phyloP scores from a whole-genome alignment of 768 basidiomycete species.

The Suillus cothurnatus region DNA sequence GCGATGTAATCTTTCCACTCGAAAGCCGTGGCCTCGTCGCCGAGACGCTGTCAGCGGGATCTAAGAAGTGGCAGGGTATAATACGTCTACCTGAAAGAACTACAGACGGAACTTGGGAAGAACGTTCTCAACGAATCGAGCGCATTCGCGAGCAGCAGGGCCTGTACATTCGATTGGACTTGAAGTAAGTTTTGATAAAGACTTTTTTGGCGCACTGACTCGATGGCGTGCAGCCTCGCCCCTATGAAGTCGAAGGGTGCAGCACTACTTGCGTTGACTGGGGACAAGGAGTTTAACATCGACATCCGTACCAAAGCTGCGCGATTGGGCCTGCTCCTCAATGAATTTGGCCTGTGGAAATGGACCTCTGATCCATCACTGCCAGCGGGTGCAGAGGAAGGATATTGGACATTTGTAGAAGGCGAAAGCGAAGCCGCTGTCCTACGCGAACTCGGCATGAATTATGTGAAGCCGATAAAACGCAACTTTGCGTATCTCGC shows the following conservation, averaged over 20 bases:
- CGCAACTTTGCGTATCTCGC: slow-evolving; percentile 36
- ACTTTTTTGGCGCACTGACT: slow-evolving; percentile 3
- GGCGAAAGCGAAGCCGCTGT: slow-evolving; percentile 48
- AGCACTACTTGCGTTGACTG: slow-evolving; percentile 56
- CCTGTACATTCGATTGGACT: slow-evolving; percentile 38
- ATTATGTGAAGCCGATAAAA: slow-evolving; percentile 40
- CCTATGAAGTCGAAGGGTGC: slow-evolving; percentile 54
- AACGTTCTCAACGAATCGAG: slow-evolving; percentile 24
- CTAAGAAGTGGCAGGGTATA: slow-evolving; percentile 53
- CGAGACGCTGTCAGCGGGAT: slow-evolving; percentile 32
- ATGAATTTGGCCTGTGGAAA: slow-evolving; percentile 67
- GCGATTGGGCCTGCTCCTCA: slow-evolving; percentile 49
- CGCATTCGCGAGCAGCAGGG: slow-evolving; percentile 35
- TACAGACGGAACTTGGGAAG: slow-evolving; percentile 29
- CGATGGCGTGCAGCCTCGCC: slow-evolving; percentile 35
- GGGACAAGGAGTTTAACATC: slow-evolving; percentile 51
- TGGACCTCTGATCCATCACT: slow-evolving; percentile 36
- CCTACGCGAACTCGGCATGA: slow-evolving; percentile 45
- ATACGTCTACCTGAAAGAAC: slow-evolving; percentile 45
- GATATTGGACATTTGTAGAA: slow-evolving; percentile 51
- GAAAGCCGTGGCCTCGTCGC: slow-evolving; percentile 48
- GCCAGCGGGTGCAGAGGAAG: slow-evolving; percentile 19
- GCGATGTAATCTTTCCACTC: slow-evolving; percentile 45
- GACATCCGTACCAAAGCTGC: slow-evolving; percentile 45
- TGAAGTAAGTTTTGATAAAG: slow-evolving; percentile 26